phyloP scores from a whole-genome alignment of 2,329 filamentous ascomycete genomes.

The Fusarium pseudocircinatum region DNA sequence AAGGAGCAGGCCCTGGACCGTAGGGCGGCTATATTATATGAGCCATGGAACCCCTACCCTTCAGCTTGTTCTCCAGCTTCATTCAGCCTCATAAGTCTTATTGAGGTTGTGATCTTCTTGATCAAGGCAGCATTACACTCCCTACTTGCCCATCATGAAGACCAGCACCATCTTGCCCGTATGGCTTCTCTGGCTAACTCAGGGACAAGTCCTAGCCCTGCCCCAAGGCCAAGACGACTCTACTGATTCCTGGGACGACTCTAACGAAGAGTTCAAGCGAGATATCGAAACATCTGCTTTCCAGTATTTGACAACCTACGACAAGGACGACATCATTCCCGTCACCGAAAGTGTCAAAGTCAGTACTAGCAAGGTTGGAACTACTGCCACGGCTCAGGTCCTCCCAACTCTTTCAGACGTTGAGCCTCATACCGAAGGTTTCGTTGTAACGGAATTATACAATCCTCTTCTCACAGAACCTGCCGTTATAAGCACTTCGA shows the following conservation, averaged over 20 bases:
- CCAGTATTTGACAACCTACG: slow-evolving; percentile 40
- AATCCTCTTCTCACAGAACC: slow-evolving; percentile 27
- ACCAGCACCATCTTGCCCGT: slow-evolving; percentile 33
- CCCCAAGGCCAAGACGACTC: slow-evolving; percentile 15
- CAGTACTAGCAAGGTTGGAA: slow-evolving; percentile 34
- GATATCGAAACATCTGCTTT: slow-evolving; percentile 32
- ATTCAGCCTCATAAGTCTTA: slow-evolving; percentile 15
- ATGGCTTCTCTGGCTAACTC: slow-evolving; percentile 44
- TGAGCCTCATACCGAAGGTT: slow-evolving; percentile 46
- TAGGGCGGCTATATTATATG: slow-evolving; percentile 36
- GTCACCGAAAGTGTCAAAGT: slow-evolving; percentile 41
- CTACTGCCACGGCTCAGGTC: slow-evolving; percentile 43
- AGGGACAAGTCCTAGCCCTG: slow-evolving; percentile 36
- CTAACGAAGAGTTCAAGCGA: slow-evolving; percentile 31
- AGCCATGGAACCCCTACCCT: slow-evolving; percentile 25
- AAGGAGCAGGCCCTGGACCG: slow-evolving; percentile 13
- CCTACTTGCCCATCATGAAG: slow-evolving; percentile 35
- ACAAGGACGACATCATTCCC: slow-evolving; percentile 42
- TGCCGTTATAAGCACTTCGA: slow-evolving; percentile 38
- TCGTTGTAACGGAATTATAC: slow-evolving; percentile 40
- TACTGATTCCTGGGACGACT: slow-evolving; percentile 7
- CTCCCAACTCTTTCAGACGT: slow-evolving; percentile 45
- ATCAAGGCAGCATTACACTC: slow-evolving; percentile 1
- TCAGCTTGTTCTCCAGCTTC: not conserved
- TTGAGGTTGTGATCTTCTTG: slow-evolving; percentile 18